phyloP scores from a whole-genome alignment of 345 rosid species.

The Rubroshorea leprosula region DNA sequence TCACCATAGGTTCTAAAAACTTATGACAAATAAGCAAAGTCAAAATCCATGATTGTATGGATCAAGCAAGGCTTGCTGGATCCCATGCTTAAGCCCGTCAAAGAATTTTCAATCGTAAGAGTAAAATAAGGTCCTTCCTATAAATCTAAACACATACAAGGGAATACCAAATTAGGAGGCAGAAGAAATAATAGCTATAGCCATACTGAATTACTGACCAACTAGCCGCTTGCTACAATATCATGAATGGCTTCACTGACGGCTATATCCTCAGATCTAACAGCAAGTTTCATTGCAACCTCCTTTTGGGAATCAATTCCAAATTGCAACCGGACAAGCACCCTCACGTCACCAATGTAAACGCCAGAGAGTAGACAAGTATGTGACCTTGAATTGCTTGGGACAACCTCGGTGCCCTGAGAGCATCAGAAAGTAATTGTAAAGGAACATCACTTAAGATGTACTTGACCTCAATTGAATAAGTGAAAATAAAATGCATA shows the following conservation, averaged over 20 bases:
- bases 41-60: too few relatives aligned
- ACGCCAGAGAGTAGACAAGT: slow-evolving; percentile 81
- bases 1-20: too few relatives aligned
- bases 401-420: slow-evolving; percentile 84
- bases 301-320: slow-evolving; percentile 73
- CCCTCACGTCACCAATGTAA: slow-evolving; percentile 74
- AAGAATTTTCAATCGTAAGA: too few relatives aligned
- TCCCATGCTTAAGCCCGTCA: too few relatives aligned
- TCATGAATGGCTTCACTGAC: slow-evolving; percentile 86
- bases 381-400: slow-evolving; percentile 92
- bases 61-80: too few relatives aligned
- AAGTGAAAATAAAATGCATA: too few relatives aligned
- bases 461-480: neutral
- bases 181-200: too few relatives aligned
- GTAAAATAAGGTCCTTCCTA: too few relatives aligned
- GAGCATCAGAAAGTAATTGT: neutral
- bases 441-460: neutral
- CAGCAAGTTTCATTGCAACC: slow-evolving; percentile 85
- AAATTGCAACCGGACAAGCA: slow-evolving; percentile 74
- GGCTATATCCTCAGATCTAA: slow-evolving; percentile 71
- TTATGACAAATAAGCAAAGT: too few relatives aligned
- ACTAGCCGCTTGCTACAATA: slow-evolving; percentile 69
- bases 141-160: too few relatives aligned
- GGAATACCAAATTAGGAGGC: too few relatives aligned
- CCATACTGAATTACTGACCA: too few relatives aligned